phyloP scores from a whole-genome alignment of 2,329 filamentous ascomycete species.

The Penicillium sp. region DNA sequence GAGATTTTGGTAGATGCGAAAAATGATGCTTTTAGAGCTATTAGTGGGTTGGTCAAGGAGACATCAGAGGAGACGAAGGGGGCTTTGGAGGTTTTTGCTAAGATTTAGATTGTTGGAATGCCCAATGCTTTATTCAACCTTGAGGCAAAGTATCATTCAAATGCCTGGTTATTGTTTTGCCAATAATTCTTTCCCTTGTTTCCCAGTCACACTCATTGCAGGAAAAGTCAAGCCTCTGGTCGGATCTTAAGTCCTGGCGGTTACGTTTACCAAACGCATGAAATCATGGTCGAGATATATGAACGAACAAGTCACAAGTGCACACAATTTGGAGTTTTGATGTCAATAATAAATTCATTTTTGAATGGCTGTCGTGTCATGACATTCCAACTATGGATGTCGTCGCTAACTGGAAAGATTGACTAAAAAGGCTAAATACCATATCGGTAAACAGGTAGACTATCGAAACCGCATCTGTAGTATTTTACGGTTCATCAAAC shows the following conservation, averaged over 20 bases:
- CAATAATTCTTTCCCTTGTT: no score
- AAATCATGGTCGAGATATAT: no score
- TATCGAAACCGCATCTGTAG: background rate
- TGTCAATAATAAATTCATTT: background rate
- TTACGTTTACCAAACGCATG: no score
- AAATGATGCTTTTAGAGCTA: conserved; percentile 66
- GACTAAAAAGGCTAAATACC: background rate
- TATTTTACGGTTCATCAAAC: background rate
- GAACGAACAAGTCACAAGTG: background rate
- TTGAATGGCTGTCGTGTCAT: background rate
- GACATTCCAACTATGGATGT: background rate
- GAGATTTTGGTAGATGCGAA: conserved; percentile 83
- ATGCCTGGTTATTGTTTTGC: no score
- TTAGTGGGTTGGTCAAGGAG: conserved; percentile 78
- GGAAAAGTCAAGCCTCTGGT: no score
- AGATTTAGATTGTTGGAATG: conserved; percentile 43
- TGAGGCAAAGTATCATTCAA: no score
- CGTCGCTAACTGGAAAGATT: background rate
- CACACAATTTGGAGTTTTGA: background rate
- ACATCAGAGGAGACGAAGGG: conserved; percentile 68
- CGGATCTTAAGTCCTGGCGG: no score
- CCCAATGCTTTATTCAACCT: no score
- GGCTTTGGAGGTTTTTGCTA: conserved; percentile 65
- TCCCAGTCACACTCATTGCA: no score
- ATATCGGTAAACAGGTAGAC: background rate